Evolutionary conservation across 192 early-diverging fungal genomes (phyloP), one percentile per base, ranked within the genome.

Genomic region (Fimicolochytrium jonesii): DNA sequence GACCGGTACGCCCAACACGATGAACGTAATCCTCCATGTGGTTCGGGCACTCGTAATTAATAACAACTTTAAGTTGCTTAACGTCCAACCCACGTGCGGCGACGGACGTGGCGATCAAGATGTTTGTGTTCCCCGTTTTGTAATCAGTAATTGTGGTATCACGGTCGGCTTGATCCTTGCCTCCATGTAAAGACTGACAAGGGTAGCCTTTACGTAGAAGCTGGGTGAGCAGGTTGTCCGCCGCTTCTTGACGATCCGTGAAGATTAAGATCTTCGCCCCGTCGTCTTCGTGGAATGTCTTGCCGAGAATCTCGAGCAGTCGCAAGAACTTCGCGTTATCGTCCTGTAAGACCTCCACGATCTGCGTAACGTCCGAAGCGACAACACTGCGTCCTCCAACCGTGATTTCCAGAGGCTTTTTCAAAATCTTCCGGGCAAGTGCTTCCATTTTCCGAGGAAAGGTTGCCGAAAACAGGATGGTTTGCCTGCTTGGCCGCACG

Each of bases 21-120:
- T 99, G 97, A 1, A 99, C 93, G 72, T 97, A 93, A 59, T 99
- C 97, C 61, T 99, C 97, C 87, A 94, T 90, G 61, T 99, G 94
- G 73, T 97, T 99, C 11, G 97, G 97, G 51, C 90, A 93, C 54
- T 99, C 97, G 61, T 90, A 98, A 71, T 99, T 99, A 47, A 97
- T 79, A 5, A 99, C 96, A 25, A 92, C 72, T 44, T 89, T 94
- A 1, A 97, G 74, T 11, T 93, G 86, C 58, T 95, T 95, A 11
- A 97, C 95, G 66, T 97, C 96, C 42, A 99, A 65, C 7, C 94
- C 96, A 53, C 94, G 89, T 0, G 95, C 93, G 15, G 94, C 96
- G 5, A 97, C 92, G 20, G 90, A 93, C 0, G 97, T 99, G 1
- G 97, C 97, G 73, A 99, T 92, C 39, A 99, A 71, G 36, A 99